Evolutionary conservation across 139 green algal species (phyloP).

Genomic region (Picochlorum sp.): DNA sequence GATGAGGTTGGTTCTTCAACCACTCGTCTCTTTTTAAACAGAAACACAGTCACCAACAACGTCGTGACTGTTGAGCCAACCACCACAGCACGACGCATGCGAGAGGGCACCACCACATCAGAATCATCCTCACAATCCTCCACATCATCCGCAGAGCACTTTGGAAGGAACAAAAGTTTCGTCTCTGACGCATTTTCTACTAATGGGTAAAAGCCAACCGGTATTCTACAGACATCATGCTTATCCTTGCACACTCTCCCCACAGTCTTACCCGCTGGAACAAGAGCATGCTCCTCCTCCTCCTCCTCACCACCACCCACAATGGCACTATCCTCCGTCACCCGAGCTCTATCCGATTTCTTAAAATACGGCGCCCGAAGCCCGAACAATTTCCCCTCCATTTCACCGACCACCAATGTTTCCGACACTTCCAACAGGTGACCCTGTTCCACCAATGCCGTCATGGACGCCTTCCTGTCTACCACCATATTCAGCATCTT

Average conservation of each 20-base stretch:
- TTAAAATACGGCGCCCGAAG: not conserved
- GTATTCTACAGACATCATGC: not conserved
- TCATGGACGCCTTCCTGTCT: not conserved
- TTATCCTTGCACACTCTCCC: constrained; percentile 5
- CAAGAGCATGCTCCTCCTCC: not conserved
- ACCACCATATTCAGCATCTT: not conserved
- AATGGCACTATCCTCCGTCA: not conserved
- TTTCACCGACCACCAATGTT: constrained; percentile 7
- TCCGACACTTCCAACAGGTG: not conserved
- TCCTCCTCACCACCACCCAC: not conserved
- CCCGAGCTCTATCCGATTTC: not conserved
- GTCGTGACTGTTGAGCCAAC: no score
- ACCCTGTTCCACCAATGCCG: not conserved
- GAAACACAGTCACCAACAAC: no score
- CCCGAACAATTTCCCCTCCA: not conserved
- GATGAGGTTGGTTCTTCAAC: no score
- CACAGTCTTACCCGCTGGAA: not conserved
- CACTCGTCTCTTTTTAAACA: no score
- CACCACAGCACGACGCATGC: no score
- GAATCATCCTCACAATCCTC: not conserved
- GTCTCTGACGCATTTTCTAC: constrained; percentile 6
- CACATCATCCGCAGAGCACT: not conserved
- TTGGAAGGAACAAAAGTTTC: not conserved
- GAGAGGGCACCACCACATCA: not conserved
- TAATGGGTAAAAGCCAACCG: constrained; percentile 4